Base-by-base conservation (phyloP, 164 flowering plant species). In the Chloranthus sessilifolius region DNA sequence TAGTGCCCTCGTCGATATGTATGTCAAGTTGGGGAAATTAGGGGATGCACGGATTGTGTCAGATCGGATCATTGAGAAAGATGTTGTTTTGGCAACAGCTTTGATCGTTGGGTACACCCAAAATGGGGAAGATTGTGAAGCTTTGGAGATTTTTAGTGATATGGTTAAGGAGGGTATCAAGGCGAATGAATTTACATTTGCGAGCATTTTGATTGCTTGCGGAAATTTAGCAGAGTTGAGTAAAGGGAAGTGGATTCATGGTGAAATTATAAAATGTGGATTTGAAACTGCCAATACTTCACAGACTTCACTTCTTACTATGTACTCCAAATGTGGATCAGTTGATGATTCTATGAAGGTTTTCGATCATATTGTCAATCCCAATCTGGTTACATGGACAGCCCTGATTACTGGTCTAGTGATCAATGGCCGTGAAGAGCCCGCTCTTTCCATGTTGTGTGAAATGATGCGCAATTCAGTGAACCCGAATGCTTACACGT, bases 1-100 rank as follows among this genome's bases (percentile, higher is more conserved):
- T 26, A 76, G 79, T 50, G 67, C 83, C n/a, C 69, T 77, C 9
- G 74, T 81, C 23, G 75, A 75, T 60, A 73, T 81, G 82, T 83
- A 81, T 52, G 59, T 72, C 1, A 81, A 71, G 43, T 65, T 70
- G 52, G 80, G 80, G 26, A 60, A 47, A 34, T 24, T 81, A 62
- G 58, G 47, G 47, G 77, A 79, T 47, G 76, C 82, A 2, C 59
- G 60, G 16, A 23, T 53, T 44, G 74, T 81, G 14, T 64, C 62
- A 1, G 62, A 71, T 39, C 41, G 61, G 6, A 68, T 63, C 51
- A 37, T 42, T 55, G 71, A 70, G 44, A 82, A 73, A 53, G 82
- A 79, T 57, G 80, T 79, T 22, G 83, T 74, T 22, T 37, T 81
- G 69, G 53, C 69, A 48, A 74, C 81, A 0, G 64, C 83, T 16